Evolutionary conservation across 2,329 filamentous ascomycete genomes (phyloP).

Genomic region (Pyrenochaeta sp.): DNA sequence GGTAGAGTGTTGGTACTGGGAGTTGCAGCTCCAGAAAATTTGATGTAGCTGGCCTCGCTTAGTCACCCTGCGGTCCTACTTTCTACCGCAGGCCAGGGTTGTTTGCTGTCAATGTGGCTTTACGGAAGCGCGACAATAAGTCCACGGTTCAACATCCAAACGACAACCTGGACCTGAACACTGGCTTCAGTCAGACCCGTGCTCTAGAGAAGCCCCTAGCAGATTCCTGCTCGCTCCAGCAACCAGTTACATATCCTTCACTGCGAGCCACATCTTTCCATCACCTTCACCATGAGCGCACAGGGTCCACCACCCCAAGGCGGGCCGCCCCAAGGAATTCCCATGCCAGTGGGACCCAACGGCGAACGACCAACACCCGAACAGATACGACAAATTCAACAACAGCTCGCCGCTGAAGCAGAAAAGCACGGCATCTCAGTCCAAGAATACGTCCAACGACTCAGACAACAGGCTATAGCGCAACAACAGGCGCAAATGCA

Average conservation of each 20-base stretch:
- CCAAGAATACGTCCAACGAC: slow-evolving; percentile 76
- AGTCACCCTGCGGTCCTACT: slow-evolving; percentile 13
- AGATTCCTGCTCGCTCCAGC: neutral
- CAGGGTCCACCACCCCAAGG: slow-evolving; percentile 26
- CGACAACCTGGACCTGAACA: neutral
- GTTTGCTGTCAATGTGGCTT: slow-evolving; percentile 27
- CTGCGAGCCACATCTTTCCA: slow-evolving; percentile 5
- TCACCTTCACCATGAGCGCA: slow-evolving; percentile 25
- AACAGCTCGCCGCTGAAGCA: slow-evolving; percentile 82
- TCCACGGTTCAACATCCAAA: slow-evolving; percentile 13
- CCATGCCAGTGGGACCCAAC: slow-evolving; percentile 36
- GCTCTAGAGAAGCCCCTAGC: neutral
- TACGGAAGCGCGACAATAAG: slow-evolving; percentile 21
- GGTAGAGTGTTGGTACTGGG: neutral
- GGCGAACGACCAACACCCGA: slow-evolving; percentile 74
- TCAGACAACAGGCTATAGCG: slow-evolving; percentile 63
- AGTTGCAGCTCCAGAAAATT: slow-evolving; percentile 7
- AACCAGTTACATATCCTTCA: neutral
- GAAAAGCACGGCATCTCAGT: slow-evolving; percentile 84
- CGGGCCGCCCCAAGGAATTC: slow-evolving; percentile 21
- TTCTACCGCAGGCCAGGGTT: slow-evolving; percentile 8
- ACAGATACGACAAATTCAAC: slow-evolving; percentile 85
- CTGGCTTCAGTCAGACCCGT: neutral
- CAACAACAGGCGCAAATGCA: slow-evolving; percentile 59
- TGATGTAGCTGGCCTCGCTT: slow-evolving; percentile 8